phyloP scores from a whole-genome alignment of 352 stramenopile species.

The Pythium biforme region DNA sequence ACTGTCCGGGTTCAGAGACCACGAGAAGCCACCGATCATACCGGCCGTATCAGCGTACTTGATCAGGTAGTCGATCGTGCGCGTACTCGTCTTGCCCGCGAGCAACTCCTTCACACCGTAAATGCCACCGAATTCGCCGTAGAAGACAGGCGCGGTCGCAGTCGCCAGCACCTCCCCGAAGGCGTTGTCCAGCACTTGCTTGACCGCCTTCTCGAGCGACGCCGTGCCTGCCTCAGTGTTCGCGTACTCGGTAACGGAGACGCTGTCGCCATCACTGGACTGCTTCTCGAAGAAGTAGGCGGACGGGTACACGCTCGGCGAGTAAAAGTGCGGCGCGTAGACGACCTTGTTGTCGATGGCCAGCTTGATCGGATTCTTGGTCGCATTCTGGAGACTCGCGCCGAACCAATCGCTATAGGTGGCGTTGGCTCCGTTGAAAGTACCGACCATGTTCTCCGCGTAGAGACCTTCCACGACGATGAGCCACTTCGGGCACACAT shows the following conservation, averaged over 20 bases:
- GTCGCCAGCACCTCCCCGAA: constrained; percentile 62
- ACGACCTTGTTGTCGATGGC: constrained; percentile 66
- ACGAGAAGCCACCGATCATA: constrained; percentile 79
- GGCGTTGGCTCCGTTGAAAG: constrained; percentile 61
- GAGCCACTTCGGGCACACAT: constrained; percentile 77
- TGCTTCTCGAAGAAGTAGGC: constrained; percentile 77
- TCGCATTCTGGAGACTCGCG: constrained; percentile 77
- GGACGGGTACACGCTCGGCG: constrained; percentile 68
- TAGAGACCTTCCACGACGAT: constrained; percentile 69
- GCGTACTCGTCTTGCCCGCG: constrained; percentile 59
- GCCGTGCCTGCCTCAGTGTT: constrained; percentile 60
- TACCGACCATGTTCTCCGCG: constrained; percentile 35
- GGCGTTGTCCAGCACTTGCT: constrained; percentile 56
- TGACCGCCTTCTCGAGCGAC: constrained; percentile 53
- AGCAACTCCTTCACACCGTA: constrained; percentile 60
- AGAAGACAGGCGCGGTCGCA: constrained; percentile 58
- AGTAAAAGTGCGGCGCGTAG: constrained; percentile 84
- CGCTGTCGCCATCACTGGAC: constrained; percentile 29
- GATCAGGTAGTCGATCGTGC: constrained; percentile 71
- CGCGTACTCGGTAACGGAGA: constrained; percentile 59
- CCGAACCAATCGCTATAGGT: constrained; percentile 83
- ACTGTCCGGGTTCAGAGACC: constrained; percentile 77
- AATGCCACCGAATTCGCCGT: constrained; percentile 82
- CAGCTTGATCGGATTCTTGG: constrained; percentile 64
- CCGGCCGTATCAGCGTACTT: constrained; percentile 59